phyloP scores from a whole-genome alignment of 2,329 filamentous ascomycete genomes.

The Aspergillus viridinutans region DNA sequence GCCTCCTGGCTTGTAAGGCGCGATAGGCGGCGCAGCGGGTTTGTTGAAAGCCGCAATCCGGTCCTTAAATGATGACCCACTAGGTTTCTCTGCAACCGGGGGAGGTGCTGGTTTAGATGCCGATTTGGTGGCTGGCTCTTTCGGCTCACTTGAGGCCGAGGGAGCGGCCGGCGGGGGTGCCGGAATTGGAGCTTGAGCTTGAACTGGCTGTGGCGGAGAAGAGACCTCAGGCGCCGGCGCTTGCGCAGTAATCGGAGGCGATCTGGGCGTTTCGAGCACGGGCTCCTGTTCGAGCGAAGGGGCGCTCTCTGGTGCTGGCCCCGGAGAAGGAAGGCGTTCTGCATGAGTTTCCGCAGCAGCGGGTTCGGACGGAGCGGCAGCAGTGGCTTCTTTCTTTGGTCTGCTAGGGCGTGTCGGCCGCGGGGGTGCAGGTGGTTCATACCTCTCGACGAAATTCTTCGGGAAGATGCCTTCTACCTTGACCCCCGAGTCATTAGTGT shows the following conservation, averaged over 20 bases:
- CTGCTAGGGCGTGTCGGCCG: conserved; percentile 70
- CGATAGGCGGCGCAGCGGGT: conserved; percentile 72
- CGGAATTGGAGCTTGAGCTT: conserved; percentile 23
- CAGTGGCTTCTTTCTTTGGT: conserved; percentile 59
- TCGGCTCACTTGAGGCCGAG: conserved; percentile 25
- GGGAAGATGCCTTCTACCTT: conserved; percentile 87
- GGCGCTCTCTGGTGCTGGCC: conserved; percentile 26
- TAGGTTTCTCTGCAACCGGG: conserved; percentile 66
- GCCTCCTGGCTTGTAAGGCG: conserved; percentile 81
- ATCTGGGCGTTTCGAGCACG: conserved; percentile 17
- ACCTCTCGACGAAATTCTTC: conserved; percentile 95
- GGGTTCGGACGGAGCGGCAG: conserved; percentile 29
- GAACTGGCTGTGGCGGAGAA: conserved; percentile 23
- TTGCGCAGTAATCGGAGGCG: conserved; percentile 19
- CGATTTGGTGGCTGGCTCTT: conserved; percentile 39
- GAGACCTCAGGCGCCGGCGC: conserved; percentile 22
- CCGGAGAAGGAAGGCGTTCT: conserved; percentile 31
- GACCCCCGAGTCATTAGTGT: conserved; percentile 67
- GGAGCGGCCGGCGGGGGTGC: conserved; percentile 25
- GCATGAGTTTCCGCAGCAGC: conserved; percentile 24
- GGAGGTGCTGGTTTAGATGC: conserved; percentile 60
- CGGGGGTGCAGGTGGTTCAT: conserved; percentile 85
- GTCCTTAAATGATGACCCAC: conserved; percentile 77
- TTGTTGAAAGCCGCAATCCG: conserved; percentile 98
- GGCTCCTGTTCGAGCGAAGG: conserved; percentile 22